Conservation (phyloP, 1,284 basidiomycete species). For the Cutaneotrichosporon spelunceum region DNA sequence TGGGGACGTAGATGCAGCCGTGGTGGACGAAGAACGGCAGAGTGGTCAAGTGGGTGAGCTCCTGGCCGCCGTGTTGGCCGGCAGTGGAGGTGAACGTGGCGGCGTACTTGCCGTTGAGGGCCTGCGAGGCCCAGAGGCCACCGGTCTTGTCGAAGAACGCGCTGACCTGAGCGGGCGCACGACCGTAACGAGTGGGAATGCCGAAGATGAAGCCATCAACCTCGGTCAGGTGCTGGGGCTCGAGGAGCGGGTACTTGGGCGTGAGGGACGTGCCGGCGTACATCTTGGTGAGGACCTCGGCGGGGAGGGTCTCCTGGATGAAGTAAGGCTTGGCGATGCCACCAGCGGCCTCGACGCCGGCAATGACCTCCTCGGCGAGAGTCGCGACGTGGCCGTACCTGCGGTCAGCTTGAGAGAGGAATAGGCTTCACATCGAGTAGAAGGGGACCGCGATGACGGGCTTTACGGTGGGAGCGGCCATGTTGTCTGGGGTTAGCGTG, state of each 20-base stretch:
- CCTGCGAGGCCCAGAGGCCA: constrained; percentile 65
- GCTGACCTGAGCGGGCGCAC: constrained; percentile 54
- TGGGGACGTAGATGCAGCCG: constrained; percentile 61
- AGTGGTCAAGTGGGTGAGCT: constrained; percentile 61
- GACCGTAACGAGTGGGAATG: constrained; percentile 70
- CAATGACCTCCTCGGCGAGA: constrained; percentile 77
- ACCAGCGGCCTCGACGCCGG: constrained; percentile 67
- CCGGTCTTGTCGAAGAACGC: constrained; percentile 71
- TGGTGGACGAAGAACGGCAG: constrained; percentile 77
- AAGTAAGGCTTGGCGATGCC: constrained; percentile 71
- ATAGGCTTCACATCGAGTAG: constrained; percentile 60
- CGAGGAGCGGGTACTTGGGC: constrained; percentile 67
- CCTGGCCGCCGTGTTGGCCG: constrained; percentile 52
- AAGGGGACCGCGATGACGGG: constrained; percentile 74
- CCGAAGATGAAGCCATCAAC: constrained; percentile 61
- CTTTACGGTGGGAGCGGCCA: constrained; percentile 17
- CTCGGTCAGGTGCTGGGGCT: constrained; percentile 62
- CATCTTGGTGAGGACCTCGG: constrained; percentile 74
- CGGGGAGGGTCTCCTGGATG: constrained; percentile 73
- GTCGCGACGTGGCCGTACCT: constrained; percentile 68
- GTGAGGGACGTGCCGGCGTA: constrained; percentile 58
- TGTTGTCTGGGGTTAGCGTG: neutral
- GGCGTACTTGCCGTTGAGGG: constrained; percentile 72
- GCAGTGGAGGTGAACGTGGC: constrained; percentile 42
- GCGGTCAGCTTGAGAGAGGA: too few species aligned